Conservation (phyloP, 1,284 basidiomycete species). For the Puccinia novopanici region DNA sequence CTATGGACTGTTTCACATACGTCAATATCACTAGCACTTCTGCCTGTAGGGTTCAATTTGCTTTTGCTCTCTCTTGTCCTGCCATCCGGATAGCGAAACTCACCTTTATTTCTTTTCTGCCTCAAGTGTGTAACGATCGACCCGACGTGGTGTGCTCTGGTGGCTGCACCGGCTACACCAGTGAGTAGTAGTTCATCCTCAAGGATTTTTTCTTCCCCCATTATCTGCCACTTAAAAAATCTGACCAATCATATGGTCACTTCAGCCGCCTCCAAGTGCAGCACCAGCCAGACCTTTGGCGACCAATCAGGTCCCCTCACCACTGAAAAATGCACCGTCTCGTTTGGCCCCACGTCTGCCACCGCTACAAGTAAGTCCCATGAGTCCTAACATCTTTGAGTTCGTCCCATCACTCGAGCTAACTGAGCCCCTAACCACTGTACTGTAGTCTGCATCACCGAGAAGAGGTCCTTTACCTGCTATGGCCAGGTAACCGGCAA, state of each 20-base stretch:
- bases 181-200: neutral
- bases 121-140: neutral
- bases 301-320: neutral
- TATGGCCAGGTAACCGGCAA: neutral
- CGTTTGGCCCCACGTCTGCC: neutral
- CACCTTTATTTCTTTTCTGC: neutral
- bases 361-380: neutral
- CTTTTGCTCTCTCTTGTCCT: neutral
- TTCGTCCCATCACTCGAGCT: neutral
- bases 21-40: neutral
- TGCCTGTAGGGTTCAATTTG: neutral
- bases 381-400: neutral
- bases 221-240: too few relatives aligned
- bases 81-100: neutral
- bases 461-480: neutral
- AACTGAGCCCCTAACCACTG: neutral
- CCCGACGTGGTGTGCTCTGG: neutral
- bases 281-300: neutral
- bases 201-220: too few relatives aligned
- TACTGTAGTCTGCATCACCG: neutral
- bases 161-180: constrained; percentile 11
- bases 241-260: neutral
- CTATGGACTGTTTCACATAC: neutral
- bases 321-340: constrained; percentile 21
- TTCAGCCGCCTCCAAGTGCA: constrained; percentile 2